Base-by-base conservation (phyloP, 345 rosid species). In the Erodium maritimum region DNA sequence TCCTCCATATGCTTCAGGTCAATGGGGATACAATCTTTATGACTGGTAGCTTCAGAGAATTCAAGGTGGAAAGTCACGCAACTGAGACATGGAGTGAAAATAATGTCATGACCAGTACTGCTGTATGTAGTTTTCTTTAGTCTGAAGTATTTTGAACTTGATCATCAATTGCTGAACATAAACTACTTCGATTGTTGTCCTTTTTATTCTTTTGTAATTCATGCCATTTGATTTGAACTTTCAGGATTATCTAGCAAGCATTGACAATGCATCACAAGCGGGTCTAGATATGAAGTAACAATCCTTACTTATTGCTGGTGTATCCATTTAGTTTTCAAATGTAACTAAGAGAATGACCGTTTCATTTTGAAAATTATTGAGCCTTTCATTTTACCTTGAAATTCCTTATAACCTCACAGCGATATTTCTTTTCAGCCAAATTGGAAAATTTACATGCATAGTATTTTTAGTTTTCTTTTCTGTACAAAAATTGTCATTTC, bases 21-120 rank as follows among this genome's bases (percentile, higher is more conserved):
- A 93, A 94, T 61, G 99, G 99, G 8, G 95, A 94, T 73, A 82
- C 97, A 23, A 63, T 82, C 67, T 94, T 84, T 73, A 81, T 90
- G 97, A 94, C 93, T 17, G 60, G 86, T 58, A 80, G 77, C 58
- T 94, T 94, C 69, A 86, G 81, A 68, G 99, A 89, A 73, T 94
- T 90, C 73, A 90, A 82, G 80, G 73, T 77, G 56, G 95, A 87
- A 65, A 79, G 70, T 71, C 84, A 74, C 18, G 62, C 80, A 34
- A 83, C 70, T 71, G 83, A 78, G 52, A 48, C 84, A 24, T 94
- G 99, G 97, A 83, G 87, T 73, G 90, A 87, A 71, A 74, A 77
- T 58, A 82, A 91, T 69, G 95, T 83, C 19, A 64, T 87, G 90
- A 57, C 91, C 63, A 85, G 64, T 69, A 84, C 99, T 60, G 90